Base-by-base conservation (phyloP, 495 filamentous ascomycete genomes). In the Staphylotrichum tortipilum region DNA sequence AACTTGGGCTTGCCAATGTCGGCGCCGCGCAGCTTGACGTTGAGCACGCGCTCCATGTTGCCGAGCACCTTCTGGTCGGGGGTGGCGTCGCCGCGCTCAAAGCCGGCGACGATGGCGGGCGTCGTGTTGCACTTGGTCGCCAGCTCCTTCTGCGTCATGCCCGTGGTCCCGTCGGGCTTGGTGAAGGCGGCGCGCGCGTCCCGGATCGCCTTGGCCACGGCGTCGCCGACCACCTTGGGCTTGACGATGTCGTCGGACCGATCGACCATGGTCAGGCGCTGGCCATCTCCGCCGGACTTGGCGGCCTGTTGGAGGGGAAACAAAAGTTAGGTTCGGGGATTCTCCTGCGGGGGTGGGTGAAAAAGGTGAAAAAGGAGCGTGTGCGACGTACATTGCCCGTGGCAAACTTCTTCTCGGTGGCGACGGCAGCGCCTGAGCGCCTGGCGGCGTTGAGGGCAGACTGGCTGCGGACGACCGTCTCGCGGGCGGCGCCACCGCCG, bases 201-300 rank as follows among this genome's bases (percentile, higher is more conserved):
- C 57, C 79, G 78, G 78, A 98, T 95, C 21, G 84, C 88, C 50
- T 85, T 78, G 53, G 85, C 89, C 52, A 97, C 88, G 44, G 79
- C 73, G 53, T 71, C 66, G 58, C 89, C 88, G 41, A 96, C 78
- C 46, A 88, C 95, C 69, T 89, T 90, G 58, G 89, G 89, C 74
- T 94, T 94, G 67, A 96, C 81, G 72, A 96, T 95, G 66, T 96
- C 92, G 77, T 97, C 94, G 67, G 82, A 80, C 59, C 92, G 92
- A 78, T 97, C 92, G 65, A 99, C 89, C 77, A 96, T 99, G 37
- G 92, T 97, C 44, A 97, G 77, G 63, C 86, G 89, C 70, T 99
- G 92, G 61, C 92, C 92, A 75, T 97, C 91, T 53, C 76, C 74
- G 41, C 65, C 74, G 53, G 77, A 59, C 62, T 79, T 80, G 49